Conservation (phyloP, 2,329 filamentous ascomycete species). For the Fusarium devonianum region DNA sequence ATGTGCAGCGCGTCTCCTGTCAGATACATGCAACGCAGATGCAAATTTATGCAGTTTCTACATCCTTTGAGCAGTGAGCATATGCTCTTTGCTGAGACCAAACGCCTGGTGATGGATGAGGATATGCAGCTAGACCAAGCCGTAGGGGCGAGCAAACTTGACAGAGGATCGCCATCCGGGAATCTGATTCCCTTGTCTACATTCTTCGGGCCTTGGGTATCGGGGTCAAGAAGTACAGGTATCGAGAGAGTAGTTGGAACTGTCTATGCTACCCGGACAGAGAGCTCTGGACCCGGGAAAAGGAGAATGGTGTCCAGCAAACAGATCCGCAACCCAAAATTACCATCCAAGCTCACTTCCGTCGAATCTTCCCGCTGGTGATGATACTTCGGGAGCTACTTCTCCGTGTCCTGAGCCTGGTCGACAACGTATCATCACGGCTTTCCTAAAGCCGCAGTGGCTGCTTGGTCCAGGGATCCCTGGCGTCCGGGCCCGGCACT, state of each 20-base stretch:
- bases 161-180: not conserved
- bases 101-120: not conserved
- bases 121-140: conserved; percentile 1
- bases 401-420: not conserved
- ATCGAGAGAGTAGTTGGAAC: not conserved
- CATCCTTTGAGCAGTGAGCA: not conserved
- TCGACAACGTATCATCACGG: not conserved
- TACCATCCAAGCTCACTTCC: conserved; percentile 20
- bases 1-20: not conserved
- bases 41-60: not conserved
- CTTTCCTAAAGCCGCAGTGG: conserved; percentile 14
- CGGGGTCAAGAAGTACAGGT: not conserved
- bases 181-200: not conserved
- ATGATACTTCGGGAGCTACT: conserved; percentile 5
- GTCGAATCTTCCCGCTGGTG: conserved; percentile 18
- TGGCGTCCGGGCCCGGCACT: not conserved
- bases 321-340: conserved; percentile 26
- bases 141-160: conserved; percentile 6
- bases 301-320: conserved; percentile 15
- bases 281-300: no score
- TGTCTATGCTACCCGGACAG: not conserved
- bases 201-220: not conserved
- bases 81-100: not conserved
- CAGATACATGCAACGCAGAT: conserved; percentile 1
- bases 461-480: conserved; percentile 5